Conservation (phyloP, 768 basidiomycete species). For the Boletus subparvulus region DNA sequence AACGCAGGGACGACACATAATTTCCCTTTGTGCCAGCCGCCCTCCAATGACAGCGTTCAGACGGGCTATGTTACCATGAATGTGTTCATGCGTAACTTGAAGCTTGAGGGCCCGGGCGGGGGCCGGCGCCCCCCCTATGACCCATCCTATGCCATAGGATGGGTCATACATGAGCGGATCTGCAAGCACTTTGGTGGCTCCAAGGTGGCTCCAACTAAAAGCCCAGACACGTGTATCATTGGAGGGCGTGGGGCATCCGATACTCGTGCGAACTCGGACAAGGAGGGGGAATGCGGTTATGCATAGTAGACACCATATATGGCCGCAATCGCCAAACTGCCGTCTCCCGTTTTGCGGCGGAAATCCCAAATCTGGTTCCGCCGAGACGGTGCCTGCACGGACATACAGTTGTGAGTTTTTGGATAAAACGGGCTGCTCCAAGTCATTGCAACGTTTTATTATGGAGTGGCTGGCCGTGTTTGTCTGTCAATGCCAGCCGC, state of each 20-base stretch:
- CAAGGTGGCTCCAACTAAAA: background rate
- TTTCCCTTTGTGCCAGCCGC: background rate
- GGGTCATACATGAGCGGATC: background rate
- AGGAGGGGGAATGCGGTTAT: background rate
- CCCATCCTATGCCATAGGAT: too few species aligned
- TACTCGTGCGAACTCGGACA: background rate
- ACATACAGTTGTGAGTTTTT: background rate
- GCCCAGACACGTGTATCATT: background rate
- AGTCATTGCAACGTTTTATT: background rate
- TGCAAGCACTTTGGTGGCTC: background rate
- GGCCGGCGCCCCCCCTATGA: too few species aligned
- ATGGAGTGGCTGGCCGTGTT: conserved; percentile 9
- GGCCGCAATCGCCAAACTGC: background rate
- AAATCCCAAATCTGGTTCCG: background rate
- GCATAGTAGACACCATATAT: background rate
- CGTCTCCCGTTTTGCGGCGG: conserved; percentile 1
- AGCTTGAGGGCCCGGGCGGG: too few species aligned
- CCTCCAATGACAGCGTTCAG: background rate
- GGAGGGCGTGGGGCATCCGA: conserved; percentile 1
- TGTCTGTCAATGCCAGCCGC: conserved; percentile 15
- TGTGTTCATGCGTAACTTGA: background rate
- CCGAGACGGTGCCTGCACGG: background rate
- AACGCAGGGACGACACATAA: background rate
- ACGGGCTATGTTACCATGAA: background rate
- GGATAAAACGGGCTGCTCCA: background rate